Percentiles rank a stretch among this genome's conserved stretches.
Evolutionary conservation across 495 filamentous ascomycete species (phyloP).

Genomic region (Penicillium dipodomyicola): DNA sequence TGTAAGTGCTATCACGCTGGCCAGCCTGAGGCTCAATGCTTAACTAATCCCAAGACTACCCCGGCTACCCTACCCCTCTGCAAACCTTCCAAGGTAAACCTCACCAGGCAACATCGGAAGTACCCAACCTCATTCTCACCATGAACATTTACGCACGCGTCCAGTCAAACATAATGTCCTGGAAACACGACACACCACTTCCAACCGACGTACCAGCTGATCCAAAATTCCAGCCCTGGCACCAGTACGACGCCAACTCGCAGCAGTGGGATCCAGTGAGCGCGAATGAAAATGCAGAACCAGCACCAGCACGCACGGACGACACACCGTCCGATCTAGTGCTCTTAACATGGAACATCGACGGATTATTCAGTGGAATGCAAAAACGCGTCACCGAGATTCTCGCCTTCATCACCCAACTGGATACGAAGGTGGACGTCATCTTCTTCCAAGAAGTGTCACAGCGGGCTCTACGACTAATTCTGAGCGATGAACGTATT

Average conservation of each 20-base stretch:
- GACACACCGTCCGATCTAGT: conserved; percentile 2
- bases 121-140: neutral
- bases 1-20: too few relatives aligned
- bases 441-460: conserved; percentile 28
- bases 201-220: neutral
- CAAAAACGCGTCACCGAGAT: conserved; percentile 12
- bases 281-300: neutral
- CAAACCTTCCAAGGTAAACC: neutral
- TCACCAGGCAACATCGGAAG: neutral
- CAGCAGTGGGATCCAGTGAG: conserved; percentile 10
- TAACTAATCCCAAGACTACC: conserved; percentile 11
- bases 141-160: conserved; percentile 4
- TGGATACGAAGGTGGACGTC: conserved; percentile 9
- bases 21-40: neutral
- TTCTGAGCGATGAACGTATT: conserved; percentile 17
- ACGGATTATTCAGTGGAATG: conserved; percentile 4
- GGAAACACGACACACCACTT: conserved; percentile 1
- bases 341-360: conserved; percentile 25
- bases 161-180: neutral
- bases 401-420: conserved; percentile 12
- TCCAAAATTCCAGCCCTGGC: conserved; percentile 15
- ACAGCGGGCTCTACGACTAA: conserved; percentile 10
- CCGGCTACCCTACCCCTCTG: too few relatives aligned
- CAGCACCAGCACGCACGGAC: neutral
- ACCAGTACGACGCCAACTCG: conserved; percentile 8